Evolutionary conservation across 148 eudicot genomes (phyloP), one percentile per base, ranked within the genome.

Genomic region (Linanthus parryae): DNA sequence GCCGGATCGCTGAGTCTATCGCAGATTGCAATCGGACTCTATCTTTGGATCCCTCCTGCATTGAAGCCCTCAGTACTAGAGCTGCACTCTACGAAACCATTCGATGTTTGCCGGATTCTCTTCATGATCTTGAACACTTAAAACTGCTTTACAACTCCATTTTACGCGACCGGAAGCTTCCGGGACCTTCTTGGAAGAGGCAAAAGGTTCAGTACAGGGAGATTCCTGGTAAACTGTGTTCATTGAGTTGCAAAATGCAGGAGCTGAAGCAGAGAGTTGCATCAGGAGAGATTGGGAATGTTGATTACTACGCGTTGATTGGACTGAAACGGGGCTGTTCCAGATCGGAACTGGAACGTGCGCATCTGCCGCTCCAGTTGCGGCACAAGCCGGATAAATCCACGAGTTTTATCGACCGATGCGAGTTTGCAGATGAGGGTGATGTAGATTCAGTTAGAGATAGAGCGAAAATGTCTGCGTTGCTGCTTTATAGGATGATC

Each of bases 61-160:
- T 89, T 26, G 58, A 60, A 8, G 95, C 99, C 0, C 70, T 92
- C 3, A 64, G 58, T 16, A 67, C 75, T 0, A 70, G 99, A 22
- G 94, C 99, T 26, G 48, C 80, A 1, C 59, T 92, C 11, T 92
- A 81, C 46, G 96, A 92, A 48, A 54, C 76, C 23, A 72, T 84
- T 21, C 76, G 86, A 55, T 92, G 94, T 44, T 64, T 87, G 25
- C 75, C 96, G 0, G 99, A 92, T 25, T 42, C 88, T 5, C 85
- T 92, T 48, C 96, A 92, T 37, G 99, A 92, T 53, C 82, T 92
- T 6, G 99, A 92, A 64, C 99, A 92, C 65, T 71, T 88, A 17
- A 88, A 88, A 29, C 82, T 92, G 19, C 57, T 92, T 5, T 84
- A 77, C 43, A 88, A 84, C 48, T 81, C 96, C 0, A 73, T 82